Evolutionary conservation across 495 filamentous ascomycete species (phyloP).

Genomic region (Halenospora varia): DNA sequence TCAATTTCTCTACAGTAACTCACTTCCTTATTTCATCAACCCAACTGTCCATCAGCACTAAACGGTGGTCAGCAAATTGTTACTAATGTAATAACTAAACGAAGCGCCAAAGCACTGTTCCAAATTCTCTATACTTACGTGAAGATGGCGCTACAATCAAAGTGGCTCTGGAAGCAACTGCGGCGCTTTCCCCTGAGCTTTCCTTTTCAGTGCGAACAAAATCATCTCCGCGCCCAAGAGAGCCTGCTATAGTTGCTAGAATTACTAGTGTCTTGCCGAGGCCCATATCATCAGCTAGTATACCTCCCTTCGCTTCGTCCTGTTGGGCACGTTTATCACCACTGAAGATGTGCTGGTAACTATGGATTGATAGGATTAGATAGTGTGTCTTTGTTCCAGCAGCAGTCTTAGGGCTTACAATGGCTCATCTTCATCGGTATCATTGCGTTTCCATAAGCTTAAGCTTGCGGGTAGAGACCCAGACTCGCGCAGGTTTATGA

Average conservation of each 20-base stretch:
- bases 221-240: neutral
- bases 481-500: constrained; percentile 32
- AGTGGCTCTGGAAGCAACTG: constrained; percentile 50
- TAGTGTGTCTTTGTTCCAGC: neutral
- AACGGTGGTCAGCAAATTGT: neutral
- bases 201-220: neutral
- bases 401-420: neutral
- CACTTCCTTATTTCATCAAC: neutral
- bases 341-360: neutral
- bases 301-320: constrained; percentile 51
- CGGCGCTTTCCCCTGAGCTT: neutral
- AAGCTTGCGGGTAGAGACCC: constrained; percentile 21
- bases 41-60: neutral
- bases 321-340: neutral
- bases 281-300: constrained; percentile 89
- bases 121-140: neutral
- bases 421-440: neutral
- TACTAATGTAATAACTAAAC: neutral
- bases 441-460: neutral
- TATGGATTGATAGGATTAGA: neutral
- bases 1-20: neutral
- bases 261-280: constrained; percentile 85
- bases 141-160: constrained; percentile 66
- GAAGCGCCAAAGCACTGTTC: neutral
- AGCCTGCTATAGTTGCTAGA: constrained; percentile 64